Percentiles rank a stretch among this genome's conserved stretches.
phyloP scores from a whole-genome alignment of 2,329 filamentous ascomycete genomes.

The Blumeria graminis region DNA sequence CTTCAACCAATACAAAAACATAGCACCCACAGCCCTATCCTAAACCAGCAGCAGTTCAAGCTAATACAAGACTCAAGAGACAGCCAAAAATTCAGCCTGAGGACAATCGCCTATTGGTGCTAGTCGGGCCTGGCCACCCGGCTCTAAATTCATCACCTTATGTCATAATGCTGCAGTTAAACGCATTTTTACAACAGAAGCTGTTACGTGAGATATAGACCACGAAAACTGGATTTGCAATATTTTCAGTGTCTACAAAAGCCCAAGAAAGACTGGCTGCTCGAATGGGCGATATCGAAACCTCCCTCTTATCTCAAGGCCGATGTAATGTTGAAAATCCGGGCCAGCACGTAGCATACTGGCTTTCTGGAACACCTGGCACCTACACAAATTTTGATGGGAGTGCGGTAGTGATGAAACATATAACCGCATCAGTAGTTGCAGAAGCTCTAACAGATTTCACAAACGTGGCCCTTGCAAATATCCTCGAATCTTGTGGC shows the following conservation, averaged over 20 bases:
- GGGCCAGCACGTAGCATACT: background rate
- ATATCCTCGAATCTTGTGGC: background rate
- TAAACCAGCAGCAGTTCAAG: no score
- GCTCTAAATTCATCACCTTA: background rate
- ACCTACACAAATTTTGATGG: background rate
- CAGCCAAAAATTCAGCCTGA: background rate
- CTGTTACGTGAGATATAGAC: background rate
- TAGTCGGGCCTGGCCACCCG: background rate
- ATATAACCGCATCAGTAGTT: background rate
- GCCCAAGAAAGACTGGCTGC: background rate
- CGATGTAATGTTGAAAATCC: background rate
- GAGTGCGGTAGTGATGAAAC: background rate
- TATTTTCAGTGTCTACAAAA: background rate
- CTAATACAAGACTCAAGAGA: no score
- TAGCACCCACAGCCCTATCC: no score
- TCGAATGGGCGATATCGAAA: background rate
- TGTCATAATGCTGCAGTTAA: background rate
- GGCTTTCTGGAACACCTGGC: background rate
- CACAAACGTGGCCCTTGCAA: background rate
- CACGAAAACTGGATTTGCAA: background rate
- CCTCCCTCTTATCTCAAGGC: background rate
- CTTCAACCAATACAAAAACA: no score
- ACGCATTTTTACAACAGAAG: background rate
- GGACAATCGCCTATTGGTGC: background rate
- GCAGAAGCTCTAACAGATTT: background rate